A percentile compares a stretch with the other conserved stretches of the same genome.
Conservation (phyloP, 2,329 filamentous ascomycete species). For the Coniochaeta sp. region DNA sequence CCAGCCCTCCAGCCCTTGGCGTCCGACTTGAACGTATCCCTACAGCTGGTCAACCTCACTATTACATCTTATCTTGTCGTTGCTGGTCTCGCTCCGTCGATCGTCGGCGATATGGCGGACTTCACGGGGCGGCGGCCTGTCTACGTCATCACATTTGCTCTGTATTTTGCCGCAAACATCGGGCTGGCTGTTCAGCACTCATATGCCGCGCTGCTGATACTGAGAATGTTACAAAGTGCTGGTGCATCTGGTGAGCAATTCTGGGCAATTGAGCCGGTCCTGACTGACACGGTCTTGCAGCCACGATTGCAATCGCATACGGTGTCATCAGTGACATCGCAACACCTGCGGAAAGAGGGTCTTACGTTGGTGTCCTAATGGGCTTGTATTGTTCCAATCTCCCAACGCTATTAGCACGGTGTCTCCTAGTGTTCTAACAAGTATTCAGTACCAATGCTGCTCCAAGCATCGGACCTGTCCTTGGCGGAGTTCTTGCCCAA, state of each 20-base stretch:
- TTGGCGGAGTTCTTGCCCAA: slow-evolving; percentile 50
- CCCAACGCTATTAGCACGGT: background rate
- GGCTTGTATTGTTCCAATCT: slow-evolving; percentile 17
- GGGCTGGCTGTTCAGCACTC: slow-evolving; percentile 36
- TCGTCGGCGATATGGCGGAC: slow-evolving; percentile 9
- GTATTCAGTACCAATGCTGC: slow-evolving; percentile 16
- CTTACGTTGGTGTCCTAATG: slow-evolving; percentile 45
- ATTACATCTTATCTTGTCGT: slow-evolving; percentile 35
- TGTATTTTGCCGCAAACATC: slow-evolving; percentile 39
- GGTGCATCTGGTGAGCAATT: slow-evolving; percentile 6
- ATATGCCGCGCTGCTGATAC: slow-evolving; percentile 37
- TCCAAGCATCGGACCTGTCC: slow-evolving; percentile 43
- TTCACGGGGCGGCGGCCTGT: slow-evolving; percentile 30
- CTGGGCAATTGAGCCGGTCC: background rate
- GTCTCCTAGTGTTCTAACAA: too few species aligned
- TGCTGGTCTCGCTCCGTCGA: slow-evolving; percentile 24
- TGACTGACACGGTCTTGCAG: background rate
- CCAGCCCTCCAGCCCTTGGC: slow-evolving; percentile 15
- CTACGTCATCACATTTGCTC: slow-evolving; percentile 37
- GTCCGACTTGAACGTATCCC: slow-evolving; percentile 10
- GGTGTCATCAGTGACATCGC: slow-evolving; percentile 55
- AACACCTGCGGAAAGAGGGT: slow-evolving; percentile 52
- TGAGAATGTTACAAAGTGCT: slow-evolving; percentile 39
- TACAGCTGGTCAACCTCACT: slow-evolving; percentile 25
- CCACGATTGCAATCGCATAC: background rate